These are phyloP conservation scores for Talaromyces borbonicus DNA, from an alignment of 495 filamentous ascomycete genomes.

Conservation along the genomic window DNA sequence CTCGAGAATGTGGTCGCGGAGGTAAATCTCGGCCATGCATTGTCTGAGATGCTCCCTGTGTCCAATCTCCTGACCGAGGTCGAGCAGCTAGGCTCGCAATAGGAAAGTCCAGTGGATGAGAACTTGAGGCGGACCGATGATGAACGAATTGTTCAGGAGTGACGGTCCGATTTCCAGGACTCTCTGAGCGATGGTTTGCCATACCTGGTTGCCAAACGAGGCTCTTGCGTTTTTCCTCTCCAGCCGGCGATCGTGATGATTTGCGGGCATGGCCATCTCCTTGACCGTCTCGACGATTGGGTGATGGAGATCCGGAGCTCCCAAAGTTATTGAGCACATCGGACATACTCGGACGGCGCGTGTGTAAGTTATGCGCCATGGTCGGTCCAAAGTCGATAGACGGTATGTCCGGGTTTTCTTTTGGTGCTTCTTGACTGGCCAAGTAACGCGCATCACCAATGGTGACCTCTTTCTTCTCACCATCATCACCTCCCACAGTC, in stretches of 20 bases:
- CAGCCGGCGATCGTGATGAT: conserved; percentile 29
- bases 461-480: conserved; percentile 37
- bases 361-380: conserved; percentile 48
- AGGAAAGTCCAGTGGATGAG: conserved; percentile 43
- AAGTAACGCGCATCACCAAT: conserved; percentile 53
- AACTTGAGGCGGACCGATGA: conserved; percentile 57
- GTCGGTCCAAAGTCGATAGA: conserved; percentile 84
- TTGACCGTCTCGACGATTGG: conserved; percentile 18
- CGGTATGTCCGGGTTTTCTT: conserved; percentile 49
- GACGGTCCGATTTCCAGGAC: conserved; percentile 34
- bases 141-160: conserved; percentile 80
- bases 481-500: conserved; percentile 57
- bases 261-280: conserved; percentile 22
- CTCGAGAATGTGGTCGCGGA: conserved; percentile 42
- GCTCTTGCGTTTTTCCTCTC: conserved; percentile 46
- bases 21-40: conserved; percentile 14
- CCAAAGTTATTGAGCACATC: conserved; percentile 28
- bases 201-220: conserved; percentile 75
- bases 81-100: conserved; percentile 31
- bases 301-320: conserved; percentile 22
- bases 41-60: conserved; percentile 36
- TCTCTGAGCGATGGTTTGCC: conserved; percentile 33
- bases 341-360: conserved; percentile 29
- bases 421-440: conserved; percentile 20
- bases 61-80: conserved; percentile 47